A percentile compares a stretch with the other conserved stretches of the same genome.
Evolutionary conservation across 768 basidiomycete species (phyloP).

Genomic region (Cystobasidium ongulense): DNA sequence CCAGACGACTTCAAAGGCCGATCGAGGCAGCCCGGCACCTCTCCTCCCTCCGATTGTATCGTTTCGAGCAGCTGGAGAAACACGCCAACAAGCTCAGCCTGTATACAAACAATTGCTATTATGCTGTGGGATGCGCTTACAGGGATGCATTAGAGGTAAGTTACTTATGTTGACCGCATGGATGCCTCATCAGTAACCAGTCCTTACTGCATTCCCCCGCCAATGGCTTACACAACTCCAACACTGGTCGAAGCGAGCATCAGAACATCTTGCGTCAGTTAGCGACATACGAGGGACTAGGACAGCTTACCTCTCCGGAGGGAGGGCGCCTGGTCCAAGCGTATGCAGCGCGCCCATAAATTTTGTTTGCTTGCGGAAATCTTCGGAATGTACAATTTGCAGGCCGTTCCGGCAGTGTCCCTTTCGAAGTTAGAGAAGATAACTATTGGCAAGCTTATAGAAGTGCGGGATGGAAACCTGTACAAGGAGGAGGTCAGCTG

Average conservation of each 20-base stretch:
- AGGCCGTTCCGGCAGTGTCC: slow-evolving; percentile 7
- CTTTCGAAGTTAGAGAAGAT: neutral
- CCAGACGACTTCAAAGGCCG: no score
- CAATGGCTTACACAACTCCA: neutral
- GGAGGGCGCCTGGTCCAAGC: neutral
- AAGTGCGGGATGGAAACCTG: neutral
- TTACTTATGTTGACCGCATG: neutral
- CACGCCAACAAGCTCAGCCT: no score
- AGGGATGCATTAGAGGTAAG: no score
- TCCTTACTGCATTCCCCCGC: neutral
- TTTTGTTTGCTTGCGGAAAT: slow-evolving; percentile 6
- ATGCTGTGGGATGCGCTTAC: no score
- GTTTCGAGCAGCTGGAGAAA: no score
- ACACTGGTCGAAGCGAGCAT: neutral
- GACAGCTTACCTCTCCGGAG: neutral
- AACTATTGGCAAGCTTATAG: slow-evolving; percentile 8
- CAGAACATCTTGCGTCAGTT: slow-evolving; percentile 4
- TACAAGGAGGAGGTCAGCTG: neutral
- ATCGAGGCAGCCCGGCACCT: no score
- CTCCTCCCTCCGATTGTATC: no score
- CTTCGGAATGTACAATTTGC: neutral
- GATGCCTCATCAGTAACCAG: neutral
- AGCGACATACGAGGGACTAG: slow-evolving; percentile 2
- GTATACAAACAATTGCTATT: no score
- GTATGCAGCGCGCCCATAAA: neutral